phyloP scores from a whole-genome alignment of 129 eudicot species.

The Calendula officinalis region DNA sequence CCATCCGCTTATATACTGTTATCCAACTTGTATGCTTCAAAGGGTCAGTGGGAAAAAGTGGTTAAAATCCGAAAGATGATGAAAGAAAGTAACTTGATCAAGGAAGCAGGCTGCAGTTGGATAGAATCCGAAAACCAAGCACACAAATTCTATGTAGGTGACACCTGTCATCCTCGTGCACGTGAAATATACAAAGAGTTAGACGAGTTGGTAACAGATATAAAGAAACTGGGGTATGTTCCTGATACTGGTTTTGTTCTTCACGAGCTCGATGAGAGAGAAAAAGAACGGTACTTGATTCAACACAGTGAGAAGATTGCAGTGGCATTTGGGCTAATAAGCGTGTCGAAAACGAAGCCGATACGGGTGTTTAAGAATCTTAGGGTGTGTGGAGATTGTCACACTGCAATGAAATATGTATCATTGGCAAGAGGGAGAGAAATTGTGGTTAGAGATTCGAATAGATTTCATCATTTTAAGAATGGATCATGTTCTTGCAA shows the following conservation, averaged over 20 bases:
- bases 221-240: constrained; percentile 66
- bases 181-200: constrained; percentile 55
- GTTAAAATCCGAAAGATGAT: constrained; percentile 52
- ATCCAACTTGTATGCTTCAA: constrained; percentile 70
- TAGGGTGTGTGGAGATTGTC: constrained; percentile 68
- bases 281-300: constrained; percentile 49
- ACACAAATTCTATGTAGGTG: constrained; percentile 70
- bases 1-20: constrained; percentile 64
- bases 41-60: constrained; percentile 61
- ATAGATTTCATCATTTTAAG: constrained; percentile 66
- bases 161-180: constrained; percentile 59
- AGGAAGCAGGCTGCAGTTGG: constrained; percentile 93
- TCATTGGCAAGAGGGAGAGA: constrained; percentile 61
- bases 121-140: constrained; percentile 54
- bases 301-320: constrained; percentile 84
- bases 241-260: constrained; percentile 62
- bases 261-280: constrained; percentile 65
- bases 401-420: constrained; percentile 58
- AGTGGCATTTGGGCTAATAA: constrained; percentile 68
- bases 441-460: constrained; percentile 67
- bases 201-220: constrained; percentile 41
- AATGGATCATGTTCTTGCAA: constrained; percentile 67
- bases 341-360: constrained; percentile 41
- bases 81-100: constrained; percentile 58
- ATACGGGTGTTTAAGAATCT: constrained; percentile 69